These are phyloP conservation scores for Warburgia ugandensis DNA, from an alignment of 164 flowering plant species.

Conservation along the genomic window DNA sequence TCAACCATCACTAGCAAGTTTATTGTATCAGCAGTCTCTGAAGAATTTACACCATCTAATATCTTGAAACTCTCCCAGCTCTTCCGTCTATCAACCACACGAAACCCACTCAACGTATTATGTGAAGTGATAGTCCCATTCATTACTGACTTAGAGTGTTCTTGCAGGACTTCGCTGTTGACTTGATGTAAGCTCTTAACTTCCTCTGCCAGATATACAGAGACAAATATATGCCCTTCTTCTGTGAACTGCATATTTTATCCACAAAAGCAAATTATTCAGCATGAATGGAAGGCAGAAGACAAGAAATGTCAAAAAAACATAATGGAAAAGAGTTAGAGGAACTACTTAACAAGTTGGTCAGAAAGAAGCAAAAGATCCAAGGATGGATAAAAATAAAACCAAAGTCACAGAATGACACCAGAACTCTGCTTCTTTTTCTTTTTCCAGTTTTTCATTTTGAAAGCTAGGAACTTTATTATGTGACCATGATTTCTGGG, in stretches of 20 bases:
- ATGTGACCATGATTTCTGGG: too few species aligned
- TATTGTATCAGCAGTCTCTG: constrained; percentile 27
- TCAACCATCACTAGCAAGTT: constrained; percentile 79
- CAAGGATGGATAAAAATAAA: too few species aligned
- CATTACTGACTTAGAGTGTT: constrained; percentile 22
- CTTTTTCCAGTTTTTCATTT: too few species aligned
- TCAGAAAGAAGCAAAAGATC: too few species aligned
- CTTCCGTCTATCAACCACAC: constrained; percentile 65
- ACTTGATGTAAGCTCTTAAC: constrained; percentile 20
- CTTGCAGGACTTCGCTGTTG: constrained; percentile 39
- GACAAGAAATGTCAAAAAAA: background rate
- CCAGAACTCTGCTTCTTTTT: too few species aligned
- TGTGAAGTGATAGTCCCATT: constrained; percentile 19
- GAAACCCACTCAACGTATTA: constrained; percentile 73
- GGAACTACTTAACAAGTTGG: too few species aligned
- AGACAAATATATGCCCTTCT: constrained; percentile 57
- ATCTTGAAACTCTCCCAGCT: constrained; percentile 66
- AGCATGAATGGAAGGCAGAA: background rate
- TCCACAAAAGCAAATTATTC: background rate
- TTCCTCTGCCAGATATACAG: constrained; percentile 78
- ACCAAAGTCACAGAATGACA: constrained; percentile 1
- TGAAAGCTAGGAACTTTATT: too few species aligned
- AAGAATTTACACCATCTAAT: constrained; percentile 17
- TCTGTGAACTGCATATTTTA: constrained; percentile 17
- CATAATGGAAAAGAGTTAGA: background rate